These are phyloP conservation scores for Trichoderma polysporum DNA, from an alignment of 2,329 filamentous ascomycete species.

Conservation along the genomic window DNA sequence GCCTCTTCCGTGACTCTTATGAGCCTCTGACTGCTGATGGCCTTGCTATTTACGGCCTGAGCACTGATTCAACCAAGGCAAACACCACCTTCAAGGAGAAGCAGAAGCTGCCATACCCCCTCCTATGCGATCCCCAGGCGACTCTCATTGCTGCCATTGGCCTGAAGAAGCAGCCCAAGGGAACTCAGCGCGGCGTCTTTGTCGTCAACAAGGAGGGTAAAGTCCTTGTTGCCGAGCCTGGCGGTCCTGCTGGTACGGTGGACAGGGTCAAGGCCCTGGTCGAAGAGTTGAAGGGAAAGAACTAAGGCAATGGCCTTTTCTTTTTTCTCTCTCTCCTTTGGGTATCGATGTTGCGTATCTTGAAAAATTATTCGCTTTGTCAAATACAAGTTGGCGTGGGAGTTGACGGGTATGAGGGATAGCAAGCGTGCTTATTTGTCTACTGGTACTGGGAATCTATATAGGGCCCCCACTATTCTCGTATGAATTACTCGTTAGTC, in stretches of 20 bases:
- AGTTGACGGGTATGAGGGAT: constrained; percentile 20
- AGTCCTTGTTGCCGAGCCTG: constrained; percentile 71
- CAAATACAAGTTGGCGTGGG: constrained; percentile 14
- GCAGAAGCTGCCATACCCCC: constrained; percentile 82
- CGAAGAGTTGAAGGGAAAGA: constrained; percentile 39
- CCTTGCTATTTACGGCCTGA: constrained; percentile 86
- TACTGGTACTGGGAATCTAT: constrained; percentile 16
- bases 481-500: constrained; percentile 15
- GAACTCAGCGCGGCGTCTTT: constrained; percentile 84
- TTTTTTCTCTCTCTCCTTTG: neutral
- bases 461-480: constrained; percentile 15
- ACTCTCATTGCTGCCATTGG: constrained; percentile 82
- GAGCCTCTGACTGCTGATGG: constrained; percentile 72
- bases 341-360: neutral
- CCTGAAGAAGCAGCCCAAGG: constrained; percentile 79
- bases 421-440: constrained; percentile 22
- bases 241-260: constrained; percentile 75
- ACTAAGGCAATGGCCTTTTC: neutral
- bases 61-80: constrained; percentile 80
- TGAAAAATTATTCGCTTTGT: constrained; percentile 3
- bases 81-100: constrained; percentile 93
- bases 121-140: constrained; percentile 77
- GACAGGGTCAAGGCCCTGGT: constrained; percentile 74
- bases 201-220: constrained; percentile 80
- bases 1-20: constrained; percentile 88